Conservation (phyloP, 2,329 filamentous ascomycete species). For the Diaporthe ampelina region DNA sequence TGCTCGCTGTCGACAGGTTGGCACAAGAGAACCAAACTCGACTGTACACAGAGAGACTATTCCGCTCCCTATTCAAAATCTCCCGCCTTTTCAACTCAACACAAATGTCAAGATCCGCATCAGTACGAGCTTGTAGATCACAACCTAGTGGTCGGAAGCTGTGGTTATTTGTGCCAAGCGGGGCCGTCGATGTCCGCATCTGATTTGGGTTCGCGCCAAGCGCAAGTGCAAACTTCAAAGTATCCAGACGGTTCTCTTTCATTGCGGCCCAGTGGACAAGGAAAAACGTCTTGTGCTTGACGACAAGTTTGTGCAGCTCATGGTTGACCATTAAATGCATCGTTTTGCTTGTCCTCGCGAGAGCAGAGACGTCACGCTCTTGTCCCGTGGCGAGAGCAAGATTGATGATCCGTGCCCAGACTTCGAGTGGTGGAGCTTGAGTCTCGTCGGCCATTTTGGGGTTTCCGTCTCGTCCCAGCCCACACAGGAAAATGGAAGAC, state of each 20-base stretch:
- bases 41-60: too few relatives aligned
- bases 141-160: background rate
- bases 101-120: background rate
- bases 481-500: too few relatives aligned
- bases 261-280: background rate
- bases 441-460: background rate
- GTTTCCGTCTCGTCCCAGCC: too few relatives aligned
- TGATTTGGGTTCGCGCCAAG: background rate
- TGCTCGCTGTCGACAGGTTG: background rate
- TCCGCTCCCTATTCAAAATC: too few relatives aligned
- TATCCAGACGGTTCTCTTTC: background rate
- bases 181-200: background rate
- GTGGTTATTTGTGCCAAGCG: background rate
- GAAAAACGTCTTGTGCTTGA: background rate
- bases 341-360: background rate
- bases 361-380: background rate
- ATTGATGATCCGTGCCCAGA: background rate
- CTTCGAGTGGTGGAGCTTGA: too few relatives aligned
- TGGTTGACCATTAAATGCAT: background rate
- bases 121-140: background rate
- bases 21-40: background rate
- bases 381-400: background rate
- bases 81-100: too few relatives aligned
- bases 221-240: background rate
- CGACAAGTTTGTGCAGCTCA: background rate